Evolutionary conservation across 768 basidiomycete species (phyloP).

Genomic region (Daedaleopsis sinensis): DNA sequence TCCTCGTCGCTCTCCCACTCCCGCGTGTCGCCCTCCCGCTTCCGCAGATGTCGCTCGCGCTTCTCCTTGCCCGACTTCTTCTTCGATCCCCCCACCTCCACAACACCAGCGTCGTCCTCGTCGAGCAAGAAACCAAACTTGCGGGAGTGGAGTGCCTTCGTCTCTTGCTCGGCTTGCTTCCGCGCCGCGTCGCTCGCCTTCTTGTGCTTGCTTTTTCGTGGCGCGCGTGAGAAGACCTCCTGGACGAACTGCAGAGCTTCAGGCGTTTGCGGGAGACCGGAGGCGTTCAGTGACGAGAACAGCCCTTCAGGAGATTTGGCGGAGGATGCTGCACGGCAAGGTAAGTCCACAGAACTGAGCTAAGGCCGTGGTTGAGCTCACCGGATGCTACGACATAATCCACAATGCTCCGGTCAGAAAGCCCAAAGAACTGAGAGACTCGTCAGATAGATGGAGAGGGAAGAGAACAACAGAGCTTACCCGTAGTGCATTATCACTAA

Average conservation of each 20-base stretch:
- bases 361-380: slow-evolving; percentile 29
- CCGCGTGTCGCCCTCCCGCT: slow-evolving; percentile 77
- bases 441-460: background rate
- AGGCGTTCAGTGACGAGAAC: slow-evolving; percentile 70
- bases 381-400: slow-evolving; percentile 90
- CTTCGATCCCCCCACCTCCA: slow-evolving; percentile 37
- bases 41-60: slow-evolving; percentile 68
- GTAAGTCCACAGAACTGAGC: slow-evolving; percentile 10
- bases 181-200: slow-evolving; percentile 48
- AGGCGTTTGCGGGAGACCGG: slow-evolving; percentile 81
- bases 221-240: slow-evolving; percentile 76
- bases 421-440: slow-evolving; percentile 70
- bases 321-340: slow-evolving; percentile 61
- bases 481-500: slow-evolving; percentile 76
- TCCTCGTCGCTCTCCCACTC: slow-evolving; percentile 95
- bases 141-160: slow-evolving; percentile 66
- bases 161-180: slow-evolving; percentile 75
- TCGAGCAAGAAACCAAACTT: slow-evolving; percentile 86
- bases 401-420: slow-evolving; percentile 81
- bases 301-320: slow-evolving; percentile 81
- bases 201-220: slow-evolving; percentile 78
- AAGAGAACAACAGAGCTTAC: slow-evolving; percentile 42
- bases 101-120: slow-evolving; percentile 57
- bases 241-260: slow-evolving; percentile 80
- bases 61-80: slow-evolving; percentile 50